Evolutionary conservation across 768 basidiomycete species (phyloP), one percentile per base, ranked within the genome.

Genomic region (Chiua virens): DNA sequence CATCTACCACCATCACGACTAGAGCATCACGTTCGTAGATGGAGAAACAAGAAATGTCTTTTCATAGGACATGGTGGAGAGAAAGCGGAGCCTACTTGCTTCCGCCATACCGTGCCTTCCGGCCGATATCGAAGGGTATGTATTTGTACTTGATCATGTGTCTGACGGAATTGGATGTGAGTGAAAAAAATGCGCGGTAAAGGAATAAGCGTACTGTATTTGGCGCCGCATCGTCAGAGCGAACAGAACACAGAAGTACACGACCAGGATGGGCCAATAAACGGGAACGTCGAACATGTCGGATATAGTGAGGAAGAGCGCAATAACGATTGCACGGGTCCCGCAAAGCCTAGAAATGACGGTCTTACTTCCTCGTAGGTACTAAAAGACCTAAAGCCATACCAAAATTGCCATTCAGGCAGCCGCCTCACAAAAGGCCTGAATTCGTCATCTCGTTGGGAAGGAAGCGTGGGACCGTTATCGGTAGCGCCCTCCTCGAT

Each of bases 71-170:
- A 34, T 49, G 35, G 36, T 9, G 42, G 23, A 36, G 21, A 10
- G 17, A 20, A 17, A 23, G 38, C 17, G 38, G 45, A 38, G 20
- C 18, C 57, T 66, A 85, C 65, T 79, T 80, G 53, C 73, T 59
- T 47, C 75, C 74, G 43, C 90, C 89, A 57, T 95, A 98, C 40
- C 89, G 84, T 51, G 89, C 78, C 75, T 98, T 98, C 65, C 93
- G 87, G 27, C 94, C 96, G 53, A 98, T 79, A 66, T 98, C 96
- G 71, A 95, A 98, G 21, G 95, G 94, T 53, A 95, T 77, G 72
- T 94, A 98, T 69, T 92, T 92, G 77, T 98, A 98, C 71, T 97
- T 97, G 76, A 97, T 88, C 96, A 98, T 98, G 71, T 99, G 96
- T 62, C 92, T 95, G 63, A 47, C n/a, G 42, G 21, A 25, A 30